A percentile compares a stretch with the other conserved stretches of the same genome.
These are phyloP conservation scores for Dothideomycetes sp. DNA, from an alignment of 2,329 filamentous ascomycete genomes.

Conservation along the genomic window DNA sequence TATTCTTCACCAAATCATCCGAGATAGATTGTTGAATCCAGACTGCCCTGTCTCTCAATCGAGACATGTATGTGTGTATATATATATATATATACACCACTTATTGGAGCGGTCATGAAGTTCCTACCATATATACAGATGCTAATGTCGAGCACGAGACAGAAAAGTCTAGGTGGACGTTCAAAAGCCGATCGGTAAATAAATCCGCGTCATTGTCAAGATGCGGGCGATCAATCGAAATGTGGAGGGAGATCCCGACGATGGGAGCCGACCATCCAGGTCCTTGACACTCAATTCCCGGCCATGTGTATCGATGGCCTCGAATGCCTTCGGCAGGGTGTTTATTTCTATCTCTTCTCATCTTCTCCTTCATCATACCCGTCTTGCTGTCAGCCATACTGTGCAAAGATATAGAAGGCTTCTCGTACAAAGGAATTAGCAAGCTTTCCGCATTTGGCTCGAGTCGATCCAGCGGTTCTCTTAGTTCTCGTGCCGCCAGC, in stretches of 20 bases:
- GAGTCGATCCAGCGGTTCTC: not conserved
- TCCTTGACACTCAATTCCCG: slow-evolving; percentile 3
- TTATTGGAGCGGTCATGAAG: too few species aligned
- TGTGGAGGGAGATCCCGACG: slow-evolving; percentile 9
- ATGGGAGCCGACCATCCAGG: slow-evolving; percentile 6
- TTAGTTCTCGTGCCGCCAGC: not conserved
- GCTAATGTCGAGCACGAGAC: too few species aligned
- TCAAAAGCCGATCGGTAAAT: slow-evolving; percentile 5
- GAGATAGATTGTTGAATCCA: too few species aligned
- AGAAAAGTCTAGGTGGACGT: too few species aligned
- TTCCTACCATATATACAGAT: too few species aligned
- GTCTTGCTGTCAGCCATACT: not conserved
- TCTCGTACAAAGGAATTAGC: not conserved
- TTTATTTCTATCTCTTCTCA: not conserved
- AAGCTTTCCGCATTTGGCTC: not conserved
- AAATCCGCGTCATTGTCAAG: slow-evolving; percentile 5
- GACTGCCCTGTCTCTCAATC: too few species aligned
- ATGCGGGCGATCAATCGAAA: not conserved
- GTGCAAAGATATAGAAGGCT: not conserved
- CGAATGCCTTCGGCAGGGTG: slow-evolving; percentile 1
- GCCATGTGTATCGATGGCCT: not conserved
- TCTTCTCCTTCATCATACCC: not conserved
- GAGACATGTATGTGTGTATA: too few species aligned
- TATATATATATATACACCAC: too few species aligned
- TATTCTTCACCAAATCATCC: too few species aligned